Conservation (phyloP, 2,329 filamentous ascomycete species). For the Penicillium fuscoglaucum region DNA sequence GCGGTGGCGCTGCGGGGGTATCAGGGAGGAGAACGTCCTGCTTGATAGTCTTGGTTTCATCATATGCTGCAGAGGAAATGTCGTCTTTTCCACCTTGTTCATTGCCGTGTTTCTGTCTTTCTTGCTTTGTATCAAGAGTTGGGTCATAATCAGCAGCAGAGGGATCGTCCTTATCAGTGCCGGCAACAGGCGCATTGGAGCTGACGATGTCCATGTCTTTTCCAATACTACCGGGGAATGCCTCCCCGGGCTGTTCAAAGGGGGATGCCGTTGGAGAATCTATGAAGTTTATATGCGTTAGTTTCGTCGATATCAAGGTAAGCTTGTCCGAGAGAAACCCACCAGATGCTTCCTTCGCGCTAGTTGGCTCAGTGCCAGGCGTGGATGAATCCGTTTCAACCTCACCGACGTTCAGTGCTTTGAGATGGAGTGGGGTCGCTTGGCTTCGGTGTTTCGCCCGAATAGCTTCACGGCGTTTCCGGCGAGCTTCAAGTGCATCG, state of each 20-base stretch:
- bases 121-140: conserved; percentile 82
- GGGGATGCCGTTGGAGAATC: conserved; percentile 43
- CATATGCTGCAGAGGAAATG: conserved; percentile 56
- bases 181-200: conserved; percentile 38
- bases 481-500: conserved; percentile 78
- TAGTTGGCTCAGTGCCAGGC: conserved; percentile 47
- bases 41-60: conserved; percentile 56
- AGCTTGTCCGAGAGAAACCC: conserved; percentile 19
- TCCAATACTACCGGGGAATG: conserved; percentile 61
- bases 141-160: conserved; percentile 95
- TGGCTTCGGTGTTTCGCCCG: conserved; percentile 75
- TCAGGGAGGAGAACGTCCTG: conserved; percentile 54
- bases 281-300: conserved; percentile 15
- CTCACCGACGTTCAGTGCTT: conserved; percentile 66
- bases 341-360: conserved; percentile 43
- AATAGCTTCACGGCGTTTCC: conserved; percentile 80
- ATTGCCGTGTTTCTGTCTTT: conserved; percentile 66
- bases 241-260: conserved; percentile 52
- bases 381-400: conserved; percentile 58
- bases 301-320: conserved; percentile 7
- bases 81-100: conserved; percentile 61
- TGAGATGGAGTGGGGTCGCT: conserved; percentile 70
- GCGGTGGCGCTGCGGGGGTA: conserved; percentile 31
- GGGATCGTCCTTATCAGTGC: conserved; percentile 66
- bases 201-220: conserved; percentile 70